Conservation (phyloP, 2,329 filamentous ascomycete species). For the Trichoderma sp. region DNA sequence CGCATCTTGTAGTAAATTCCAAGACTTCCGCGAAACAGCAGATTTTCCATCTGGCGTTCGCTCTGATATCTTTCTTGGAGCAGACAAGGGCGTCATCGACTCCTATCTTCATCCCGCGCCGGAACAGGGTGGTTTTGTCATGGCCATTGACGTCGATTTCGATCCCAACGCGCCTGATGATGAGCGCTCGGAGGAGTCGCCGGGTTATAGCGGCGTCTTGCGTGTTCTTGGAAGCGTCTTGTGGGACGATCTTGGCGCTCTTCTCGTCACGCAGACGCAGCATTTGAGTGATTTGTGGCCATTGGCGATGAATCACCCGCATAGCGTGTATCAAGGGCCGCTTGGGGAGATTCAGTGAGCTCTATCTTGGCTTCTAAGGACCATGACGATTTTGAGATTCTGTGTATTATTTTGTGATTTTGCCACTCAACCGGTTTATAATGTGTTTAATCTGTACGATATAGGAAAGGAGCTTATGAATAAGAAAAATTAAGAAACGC, state of each 20-base stretch:
- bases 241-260: conserved; percentile 35
- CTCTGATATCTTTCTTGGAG: conserved; percentile 30
- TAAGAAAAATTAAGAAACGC: not conserved
- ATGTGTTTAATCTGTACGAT: not conserved
- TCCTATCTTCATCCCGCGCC: conserved; percentile 34
- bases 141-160: conserved; percentile 30
- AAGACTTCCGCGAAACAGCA: not conserved
- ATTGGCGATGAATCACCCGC: conserved; percentile 32
- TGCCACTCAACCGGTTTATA: not conserved
- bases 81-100: conserved; percentile 35
- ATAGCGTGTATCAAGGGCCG: conserved; percentile 31
- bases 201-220: conserved; percentile 33
- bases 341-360: not conserved
- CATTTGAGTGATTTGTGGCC: conserved; percentile 34
- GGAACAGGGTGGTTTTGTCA: conserved; percentile 31
- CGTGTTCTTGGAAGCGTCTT: conserved; percentile 34
- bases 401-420: not conserved
- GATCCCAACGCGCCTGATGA: not conserved
- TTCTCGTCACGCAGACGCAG: conserved; percentile 30
- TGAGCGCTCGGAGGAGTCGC: conserved; percentile 13
- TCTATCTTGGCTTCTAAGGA: not conserved
- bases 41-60: conserved; percentile 5
- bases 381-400: not conserved
- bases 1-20: not conserved
- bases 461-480: not conserved